Evolutionary conservation across 2,329 filamentous ascomycete species (phyloP).

Genomic region (Cordyceps militaris): DNA sequence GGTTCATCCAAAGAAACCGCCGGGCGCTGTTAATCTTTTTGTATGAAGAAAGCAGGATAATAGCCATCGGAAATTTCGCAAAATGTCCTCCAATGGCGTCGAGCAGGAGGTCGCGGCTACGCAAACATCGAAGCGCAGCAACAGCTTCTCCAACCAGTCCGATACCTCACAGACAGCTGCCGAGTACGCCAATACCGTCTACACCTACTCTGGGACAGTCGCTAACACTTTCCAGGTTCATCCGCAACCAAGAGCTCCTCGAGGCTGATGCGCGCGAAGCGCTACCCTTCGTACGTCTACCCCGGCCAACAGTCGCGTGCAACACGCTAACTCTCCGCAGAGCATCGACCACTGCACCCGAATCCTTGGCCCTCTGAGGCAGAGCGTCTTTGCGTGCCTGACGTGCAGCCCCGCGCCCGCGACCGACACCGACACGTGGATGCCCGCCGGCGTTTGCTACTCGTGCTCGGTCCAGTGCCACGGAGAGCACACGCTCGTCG

Average conservation of each 20-base stretch:
- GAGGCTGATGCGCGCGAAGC: conserved; percentile 94
- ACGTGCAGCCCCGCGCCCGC: conserved; percentile 82
- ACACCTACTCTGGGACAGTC: background rate
- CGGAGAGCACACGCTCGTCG: conserved; percentile 87
- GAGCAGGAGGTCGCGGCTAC: conserved; percentile 17
- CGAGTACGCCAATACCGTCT: conserved; percentile 43
- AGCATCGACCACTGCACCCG: conserved; percentile 93
- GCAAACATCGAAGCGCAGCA: conserved; percentile 35
- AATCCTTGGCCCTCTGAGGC: conserved; percentile 78
- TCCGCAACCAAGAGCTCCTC: conserved; percentile 79
- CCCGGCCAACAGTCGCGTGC: background rate
- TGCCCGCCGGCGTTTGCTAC: conserved; percentile 81
- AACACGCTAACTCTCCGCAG: conserved; percentile 37
- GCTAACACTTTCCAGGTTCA: conserved; percentile 54
- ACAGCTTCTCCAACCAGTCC: conserved; percentile 53
- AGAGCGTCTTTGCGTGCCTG: conserved; percentile 84
- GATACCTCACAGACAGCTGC: conserved; percentile 65
- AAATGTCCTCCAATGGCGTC: conserved; percentile 2
- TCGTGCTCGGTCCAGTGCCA: conserved; percentile 96
- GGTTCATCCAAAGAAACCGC: background rate
- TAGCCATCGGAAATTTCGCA: background rate
- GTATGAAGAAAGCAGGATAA: background rate
- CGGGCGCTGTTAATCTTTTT: background rate
- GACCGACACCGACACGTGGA: conserved; percentile 43
- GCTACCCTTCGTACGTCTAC: conserved; percentile 69